Base-by-base conservation (phyloP, 2,329 filamentous ascomycete species). In the Paraconiothyrium sp. region DNA sequence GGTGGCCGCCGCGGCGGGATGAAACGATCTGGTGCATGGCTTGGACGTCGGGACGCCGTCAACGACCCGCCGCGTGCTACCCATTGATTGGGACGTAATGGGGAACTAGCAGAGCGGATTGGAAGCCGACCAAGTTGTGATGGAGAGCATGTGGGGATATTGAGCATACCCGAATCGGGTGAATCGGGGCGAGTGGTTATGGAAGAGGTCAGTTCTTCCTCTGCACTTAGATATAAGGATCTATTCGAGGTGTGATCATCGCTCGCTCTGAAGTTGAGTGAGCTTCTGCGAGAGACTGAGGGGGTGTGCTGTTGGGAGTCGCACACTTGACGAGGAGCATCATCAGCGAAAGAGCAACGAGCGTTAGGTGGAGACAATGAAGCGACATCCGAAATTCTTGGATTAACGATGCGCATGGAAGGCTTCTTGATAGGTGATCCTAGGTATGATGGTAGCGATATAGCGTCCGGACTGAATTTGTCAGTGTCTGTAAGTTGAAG, bases 21-120 rank as follows among this genome's bases (percentile, higher is more conserved):
- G 70, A 89, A 90, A 32, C 89, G 83, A 73, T 90, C 88, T 24
- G 84, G 84, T 11, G 80, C 82, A 32, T 65, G 74, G 39, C 67
- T 66, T 43, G 65, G 70, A 16, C 61, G 58, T 51, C 63, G 67
- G 44, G 69, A 57, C 32, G 67, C 59, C 44, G 63, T 60, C 35
- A 72, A 48, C 0, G 67, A 34, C 7, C 76, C 72, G 14, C 72
- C 72, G 9, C 72, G 64, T 43, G 69, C 55, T 24, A 61, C 62
- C 69, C 72, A 75, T 63, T 77, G 76, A 58, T 75, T 75, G 43
- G 72, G 65, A 48, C 74, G 73, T 11, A 79, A 55, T 22, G 75
- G 75, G 50, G 72, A 78, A 60, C 70, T 74, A 20, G 66, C 62
- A 50, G 57, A 56, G 11, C 75, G 74, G 3, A 66, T 55, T 24